These are phyloP conservation scores for Cyclotella distinguenda DNA, from an alignment of 108 stramenopile genomes.

Conservation along the genomic window DNA sequence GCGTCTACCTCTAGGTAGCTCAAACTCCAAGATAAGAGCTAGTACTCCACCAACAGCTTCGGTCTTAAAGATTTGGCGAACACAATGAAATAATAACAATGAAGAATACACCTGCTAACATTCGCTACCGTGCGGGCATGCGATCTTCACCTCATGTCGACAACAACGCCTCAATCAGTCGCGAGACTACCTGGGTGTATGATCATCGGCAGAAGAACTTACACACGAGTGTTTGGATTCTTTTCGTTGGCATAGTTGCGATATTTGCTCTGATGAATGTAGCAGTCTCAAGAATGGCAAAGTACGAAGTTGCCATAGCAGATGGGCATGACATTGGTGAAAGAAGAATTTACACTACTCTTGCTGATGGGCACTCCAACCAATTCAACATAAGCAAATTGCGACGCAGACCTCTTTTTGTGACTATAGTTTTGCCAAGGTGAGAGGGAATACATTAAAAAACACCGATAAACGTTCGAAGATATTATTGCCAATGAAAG, in stretches of 20 bases:
- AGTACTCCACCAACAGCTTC: background rate
- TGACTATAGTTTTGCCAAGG: slow-evolving; percentile 70
- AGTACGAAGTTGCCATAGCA: background rate
- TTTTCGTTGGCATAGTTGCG: slow-evolving; percentile 15
- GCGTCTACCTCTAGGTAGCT: no score
- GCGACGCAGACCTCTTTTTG: slow-evolving; percentile 45
- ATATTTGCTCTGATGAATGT: slow-evolving; percentile 16
- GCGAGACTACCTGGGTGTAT: background rate
- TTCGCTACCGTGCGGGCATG: slow-evolving; percentile 19
- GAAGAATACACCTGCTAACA: no score
- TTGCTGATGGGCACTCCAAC: no score
- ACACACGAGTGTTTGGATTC: slow-evolving; percentile 29
- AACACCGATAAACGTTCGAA: background rate
- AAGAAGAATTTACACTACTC: background rate
- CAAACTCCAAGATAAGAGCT: no score
- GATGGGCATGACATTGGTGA: background rate
- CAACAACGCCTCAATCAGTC: background rate
- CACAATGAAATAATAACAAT: no score
- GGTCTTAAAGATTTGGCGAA: no score
- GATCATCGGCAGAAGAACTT: slow-evolving; percentile 14
- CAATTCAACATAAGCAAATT: slow-evolving; percentile 6
- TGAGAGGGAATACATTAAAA: background rate
- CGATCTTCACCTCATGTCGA: background rate
- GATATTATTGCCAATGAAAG: background rate
- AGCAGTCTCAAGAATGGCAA: slow-evolving; percentile 13